Base-by-base conservation (phyloP, 1,284 basidiomycete species). In the Coniferiporia sulphurascens region DNA sequence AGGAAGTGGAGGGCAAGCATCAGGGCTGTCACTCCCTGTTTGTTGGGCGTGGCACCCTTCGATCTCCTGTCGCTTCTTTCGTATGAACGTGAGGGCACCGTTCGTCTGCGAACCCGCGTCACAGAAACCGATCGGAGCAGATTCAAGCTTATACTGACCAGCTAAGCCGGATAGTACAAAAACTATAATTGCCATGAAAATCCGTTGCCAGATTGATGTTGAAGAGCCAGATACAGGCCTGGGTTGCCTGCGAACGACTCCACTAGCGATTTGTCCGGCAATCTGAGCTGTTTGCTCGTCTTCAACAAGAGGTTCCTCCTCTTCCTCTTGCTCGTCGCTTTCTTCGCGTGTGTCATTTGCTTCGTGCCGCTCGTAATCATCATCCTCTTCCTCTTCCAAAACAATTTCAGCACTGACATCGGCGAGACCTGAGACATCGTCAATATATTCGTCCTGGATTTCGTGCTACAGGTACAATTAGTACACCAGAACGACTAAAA, bases 71-170 rank as follows among this genome's bases (percentile, higher is more conserved):
- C 82, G 71, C 52, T 70, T 73, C 6, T 71, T 71, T 51, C 78
- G 76, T 10, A 84, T 66, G 9, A 71, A 71, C 54, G 83, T 78
- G 22, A 93, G 73, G 9, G 79, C 73, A 15, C 71, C 71, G 71
- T 93, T 97, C 17, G 85, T 87, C 48, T 74, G 72, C 51, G 73
- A 80, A 6, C 80, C 84, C 9, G 84, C 73, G 66, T 94, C 87
- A 72, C 94, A 97, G 74, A 85, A 97, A 0, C 95, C 94, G 65
- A 94, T 85, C 1, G 78, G 71, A 0, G 86, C 73, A 4, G 90
- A 93, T 62, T 89, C 82, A 4, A 69, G 64, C 72, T 89, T 90
- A 74, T 82, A 87, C 32, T 79, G 75, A 64, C 77, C 70, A 44
- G 78, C 69, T 44, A 79, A 67, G 63, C 78, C 71, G 15, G 77